phyloP scores from a whole-genome alignment of 352 stramenopile genomes.

The Globisporangium camurandrum region DNA sequence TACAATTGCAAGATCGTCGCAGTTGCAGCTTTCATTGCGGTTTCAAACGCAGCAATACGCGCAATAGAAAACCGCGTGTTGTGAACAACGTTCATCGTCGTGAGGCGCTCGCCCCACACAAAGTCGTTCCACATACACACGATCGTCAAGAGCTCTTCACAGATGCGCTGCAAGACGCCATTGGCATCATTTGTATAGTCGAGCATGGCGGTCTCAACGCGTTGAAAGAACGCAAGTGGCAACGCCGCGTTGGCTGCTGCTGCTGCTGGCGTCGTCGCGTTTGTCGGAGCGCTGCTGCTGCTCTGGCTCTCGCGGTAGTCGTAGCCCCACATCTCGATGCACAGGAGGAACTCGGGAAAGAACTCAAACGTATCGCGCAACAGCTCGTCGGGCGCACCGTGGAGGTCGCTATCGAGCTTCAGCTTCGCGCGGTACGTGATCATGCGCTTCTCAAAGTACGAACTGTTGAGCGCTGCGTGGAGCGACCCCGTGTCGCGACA shows the following conservation, averaged over 20 bases:
- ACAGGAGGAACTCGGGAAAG: slow-evolving; percentile 66
- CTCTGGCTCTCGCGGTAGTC: slow-evolving; percentile 40
- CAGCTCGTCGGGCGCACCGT: slow-evolving; percentile 35
- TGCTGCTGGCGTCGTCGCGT: slow-evolving; percentile 5
- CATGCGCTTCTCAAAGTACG: slow-evolving; percentile 69
- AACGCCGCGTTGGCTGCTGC: slow-evolving; percentile 11
- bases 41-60: slow-evolving; percentile 52
- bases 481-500: slow-evolving; percentile 42
- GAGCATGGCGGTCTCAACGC: slow-evolving; percentile 36
- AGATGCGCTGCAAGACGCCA: slow-evolving; percentile 49
- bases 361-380: slow-evolving; percentile 70
- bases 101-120: slow-evolving; percentile 55
- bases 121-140: slow-evolving; percentile 78
- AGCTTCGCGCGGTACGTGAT: slow-evolving; percentile 63
- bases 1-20: slow-evolving; percentile 55
- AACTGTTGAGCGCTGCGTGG: slow-evolving; percentile 54
- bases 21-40: slow-evolving; percentile 47
- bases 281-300: not conserved
- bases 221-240: slow-evolving; percentile 34
- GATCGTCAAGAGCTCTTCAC: slow-evolving; percentile 63
- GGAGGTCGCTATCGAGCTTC: slow-evolving; percentile 48
- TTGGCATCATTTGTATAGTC: slow-evolving; percentile 65
- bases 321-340: slow-evolving; percentile 68
- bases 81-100: no score
- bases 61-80: slow-evolving; percentile 33